Evolutionary conservation across 352 stramenopile genomes (phyloP).

Genomic region (Phytophthora pluvialis): DNA sequence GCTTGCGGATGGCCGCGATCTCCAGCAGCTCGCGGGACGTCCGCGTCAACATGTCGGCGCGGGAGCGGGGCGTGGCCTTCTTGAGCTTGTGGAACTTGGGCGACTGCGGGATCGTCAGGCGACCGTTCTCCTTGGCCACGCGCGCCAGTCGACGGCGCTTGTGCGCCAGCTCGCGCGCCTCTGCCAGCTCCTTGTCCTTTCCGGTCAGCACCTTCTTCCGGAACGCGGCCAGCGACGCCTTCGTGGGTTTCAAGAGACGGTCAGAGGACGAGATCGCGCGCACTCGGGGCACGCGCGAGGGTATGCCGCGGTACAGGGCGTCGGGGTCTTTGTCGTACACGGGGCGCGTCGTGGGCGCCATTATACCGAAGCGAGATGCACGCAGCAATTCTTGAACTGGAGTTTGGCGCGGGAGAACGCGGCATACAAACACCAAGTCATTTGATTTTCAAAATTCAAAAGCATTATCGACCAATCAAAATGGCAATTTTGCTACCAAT

Average conservation of each 20-base stretch:
- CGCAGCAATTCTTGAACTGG: conserved; percentile 31
- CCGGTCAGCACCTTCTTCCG: conserved; percentile 52
- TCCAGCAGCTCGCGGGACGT: conserved; percentile 80
- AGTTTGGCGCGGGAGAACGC: conserved; percentile 5
- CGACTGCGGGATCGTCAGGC: conserved; percentile 71
- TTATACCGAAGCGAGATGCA: not conserved
- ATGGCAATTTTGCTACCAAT: not conserved
- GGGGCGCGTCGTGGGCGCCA: conserved; percentile 29
- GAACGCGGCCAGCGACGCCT: conserved; percentile 55
- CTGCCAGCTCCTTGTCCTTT: conserved; percentile 49
- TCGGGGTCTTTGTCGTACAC: conserved; percentile 49
- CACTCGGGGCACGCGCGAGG: conserved; percentile 56
- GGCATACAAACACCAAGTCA: conserved; percentile 33
- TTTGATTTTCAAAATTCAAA: conserved; percentile 33
- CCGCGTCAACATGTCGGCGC: conserved; percentile 54
- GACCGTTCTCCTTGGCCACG: conserved; percentile 59
- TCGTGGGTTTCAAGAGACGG: conserved; percentile 65
- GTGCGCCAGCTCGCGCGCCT: conserved; percentile 40
- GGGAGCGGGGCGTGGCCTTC: conserved; percentile 40
- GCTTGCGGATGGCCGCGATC: conserved; percentile 72
- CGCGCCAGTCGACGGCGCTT: conserved; percentile 42
- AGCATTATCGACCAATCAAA: conserved; percentile 39
- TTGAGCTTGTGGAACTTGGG: conserved; percentile 65
- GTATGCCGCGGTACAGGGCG: conserved; percentile 51
- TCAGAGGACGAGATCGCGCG: conserved; percentile 63